A percentile compares a stretch with the other conserved stretches of the same genome.
phyloP scores from a whole-genome alignment of 495 filamentous ascomycete species.

The Neurospora sp. region DNA sequence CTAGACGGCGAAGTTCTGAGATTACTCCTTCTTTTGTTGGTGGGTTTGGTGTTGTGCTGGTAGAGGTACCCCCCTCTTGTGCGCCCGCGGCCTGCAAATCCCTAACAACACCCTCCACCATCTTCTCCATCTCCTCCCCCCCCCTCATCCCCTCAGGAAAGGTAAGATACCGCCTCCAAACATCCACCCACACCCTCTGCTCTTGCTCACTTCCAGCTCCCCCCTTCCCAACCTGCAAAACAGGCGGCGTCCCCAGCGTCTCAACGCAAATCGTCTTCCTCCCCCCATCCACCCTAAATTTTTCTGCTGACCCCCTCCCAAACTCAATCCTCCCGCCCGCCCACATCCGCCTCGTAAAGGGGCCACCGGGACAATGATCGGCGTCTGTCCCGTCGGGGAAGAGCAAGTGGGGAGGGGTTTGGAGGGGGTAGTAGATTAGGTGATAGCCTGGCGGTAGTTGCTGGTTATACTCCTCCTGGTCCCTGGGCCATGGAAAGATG shows the following conservation, averaged over 20 bases:
- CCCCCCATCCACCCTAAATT: conserved; percentile 39
- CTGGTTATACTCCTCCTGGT: conserved; percentile 2
- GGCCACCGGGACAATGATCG: conserved; percentile 52
- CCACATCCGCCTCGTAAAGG: conserved; percentile 70
- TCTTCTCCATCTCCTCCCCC: not conserved
- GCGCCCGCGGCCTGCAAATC: not conserved
- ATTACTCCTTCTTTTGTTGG: not conserved
- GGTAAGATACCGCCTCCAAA: conserved; percentile 24
- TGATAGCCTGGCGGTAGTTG: conserved; percentile 53
- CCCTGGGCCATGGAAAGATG: conserved; percentile 11
- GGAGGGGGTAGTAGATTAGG: conserved; percentile 61
- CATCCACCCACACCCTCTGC: conserved; percentile 35
- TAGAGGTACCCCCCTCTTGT: not conserved
- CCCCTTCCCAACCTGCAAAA: conserved; percentile 22
- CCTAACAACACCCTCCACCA: not conserved
- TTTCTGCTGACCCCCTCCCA: conserved; percentile 2
- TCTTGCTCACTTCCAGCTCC: conserved; percentile 2
- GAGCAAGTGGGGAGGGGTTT: conserved; percentile 42
- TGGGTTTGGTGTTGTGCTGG: not conserved
- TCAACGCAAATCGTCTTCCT: conserved; percentile 51
- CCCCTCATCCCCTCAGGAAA: not conserved
- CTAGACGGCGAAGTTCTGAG: not conserved
- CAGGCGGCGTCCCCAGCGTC: conserved; percentile 42
- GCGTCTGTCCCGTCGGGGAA: conserved; percentile 63
- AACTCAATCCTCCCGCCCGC: conserved; percentile 52